Evolutionary conservation across 129 eudicot genomes (phyloP), one percentile per base, ranked within the genome.

Genomic region (Artemisia argyi): DNA sequence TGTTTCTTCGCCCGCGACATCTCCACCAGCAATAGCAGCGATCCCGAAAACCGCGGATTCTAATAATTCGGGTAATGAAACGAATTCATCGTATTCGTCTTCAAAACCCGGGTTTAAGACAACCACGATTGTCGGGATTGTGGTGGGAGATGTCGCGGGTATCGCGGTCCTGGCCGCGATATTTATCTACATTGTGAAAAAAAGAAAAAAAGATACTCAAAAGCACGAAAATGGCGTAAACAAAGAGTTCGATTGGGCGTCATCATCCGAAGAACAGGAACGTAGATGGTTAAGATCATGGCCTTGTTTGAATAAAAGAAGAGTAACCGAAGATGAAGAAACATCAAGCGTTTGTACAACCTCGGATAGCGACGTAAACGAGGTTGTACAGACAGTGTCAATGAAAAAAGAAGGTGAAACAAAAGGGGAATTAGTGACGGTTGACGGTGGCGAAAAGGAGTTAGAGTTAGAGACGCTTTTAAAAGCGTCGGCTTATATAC

Each of bases 1-100:
- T 42, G 83, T 73, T 50, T 69, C 96, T 2, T 74, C 66, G 6
- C 79, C 88, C 32, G 46, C 85, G 10, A 86, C 81, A 6, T 91
- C 98, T 6, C 87, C 98, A 2, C 99, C 99, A 3, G 99, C 99
- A 12, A 82, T 95, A 9, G 99, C 99, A 50, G 99, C 96, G 51
- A 95, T 95, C 6, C 99, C 99, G 9, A 88, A 88, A 42, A 78
- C 83, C 15, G 73, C 81, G 3, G 73, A 76, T 44, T 79, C 83
- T 1, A 54, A 75, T 35, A 69, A 39, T 19, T 80, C 97, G 8
- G 44, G 13, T 24, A 65, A 49, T 55, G 83, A 88, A 20, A 26
- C 77, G 51, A 78, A 64, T 62, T 73, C 80, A 9, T 59, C 77
- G 15, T 15, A 20, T 44, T 57, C 77, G 10, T 70, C 85, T 1